phyloP scores from a whole-genome alignment of 164 flowering plant species.

The Stephania cephalantha region DNA sequence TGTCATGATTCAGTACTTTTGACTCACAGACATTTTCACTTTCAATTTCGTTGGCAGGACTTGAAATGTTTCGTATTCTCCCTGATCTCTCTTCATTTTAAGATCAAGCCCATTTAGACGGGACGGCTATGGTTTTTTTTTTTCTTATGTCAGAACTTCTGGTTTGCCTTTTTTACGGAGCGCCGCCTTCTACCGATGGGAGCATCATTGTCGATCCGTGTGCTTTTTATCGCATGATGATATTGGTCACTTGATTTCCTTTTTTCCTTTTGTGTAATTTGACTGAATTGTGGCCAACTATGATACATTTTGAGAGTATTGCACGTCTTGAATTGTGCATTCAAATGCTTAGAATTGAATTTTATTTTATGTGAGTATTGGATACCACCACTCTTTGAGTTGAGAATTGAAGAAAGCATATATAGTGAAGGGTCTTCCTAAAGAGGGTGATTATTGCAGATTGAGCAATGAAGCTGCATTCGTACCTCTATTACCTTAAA shows the following conservation, averaged over 20 bases:
- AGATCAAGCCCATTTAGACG: conserved; percentile 1
- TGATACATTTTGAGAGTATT: not conserved
- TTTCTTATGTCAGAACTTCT: not conserved
- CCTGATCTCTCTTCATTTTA: conserved; percentile 2
- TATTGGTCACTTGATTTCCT: not conserved
- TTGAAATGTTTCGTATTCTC: conserved; percentile 1
- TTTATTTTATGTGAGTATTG: not conserved
- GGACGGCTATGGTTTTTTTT: not conserved
- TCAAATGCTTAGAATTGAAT: not conserved
- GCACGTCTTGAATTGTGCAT: not conserved
- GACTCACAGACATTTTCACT: not conserved
- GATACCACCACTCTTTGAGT: no score
- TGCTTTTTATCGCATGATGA: not conserved
- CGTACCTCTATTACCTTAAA: no score
- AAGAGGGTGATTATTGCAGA: not conserved
- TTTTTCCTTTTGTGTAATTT: not conserved
- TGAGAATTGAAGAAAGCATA: no score
- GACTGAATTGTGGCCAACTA: not conserved
- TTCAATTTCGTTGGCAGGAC: not conserved
- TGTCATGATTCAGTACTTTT: not conserved
- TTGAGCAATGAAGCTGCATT: no score
- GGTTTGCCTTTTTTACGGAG: not conserved
- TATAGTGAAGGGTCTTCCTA: not conserved
- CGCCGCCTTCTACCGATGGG: not conserved
- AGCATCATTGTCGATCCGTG: not conserved